phyloP scores from a whole-genome alignment of 768 basidiomycete genomes.

The Dioszegia aurantiaca region DNA sequence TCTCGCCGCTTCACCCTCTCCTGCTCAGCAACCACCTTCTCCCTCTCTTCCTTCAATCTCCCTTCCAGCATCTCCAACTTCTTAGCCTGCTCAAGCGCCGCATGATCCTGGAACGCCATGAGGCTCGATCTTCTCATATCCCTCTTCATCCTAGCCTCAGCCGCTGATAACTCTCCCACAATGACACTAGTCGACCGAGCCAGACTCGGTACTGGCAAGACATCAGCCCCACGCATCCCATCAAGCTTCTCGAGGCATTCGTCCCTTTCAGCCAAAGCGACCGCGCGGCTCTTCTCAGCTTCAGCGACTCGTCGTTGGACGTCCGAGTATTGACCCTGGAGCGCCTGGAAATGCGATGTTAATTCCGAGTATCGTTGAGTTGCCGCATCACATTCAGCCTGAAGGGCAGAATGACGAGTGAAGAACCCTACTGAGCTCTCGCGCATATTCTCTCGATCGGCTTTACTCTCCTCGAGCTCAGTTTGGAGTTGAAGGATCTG shows the following conservation, averaged over 20 bases:
- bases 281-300: not conserved
- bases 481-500: constrained; percentile 10
- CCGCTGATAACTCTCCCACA: not conserved
- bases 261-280: constrained; percentile 9
- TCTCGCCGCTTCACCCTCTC: constrained; percentile 9
- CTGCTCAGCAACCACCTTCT: constrained; percentile 4
- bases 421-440: constrained; percentile 8
- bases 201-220: not conserved
- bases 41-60: constrained; percentile 10
- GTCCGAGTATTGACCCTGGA: constrained; percentile 2
- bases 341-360: constrained; percentile 3
- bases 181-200: not conserved
- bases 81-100: constrained; percentile 7
- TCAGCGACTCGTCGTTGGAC: not conserved
- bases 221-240: not conserved
- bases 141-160: not conserved
- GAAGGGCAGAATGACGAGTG: constrained; percentile 1
- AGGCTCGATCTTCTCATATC: constrained; percentile 3
- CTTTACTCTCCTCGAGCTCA: constrained; percentile 7
- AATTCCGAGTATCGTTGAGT: not conserved
- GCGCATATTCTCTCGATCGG: constrained; percentile 9
- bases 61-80: constrained; percentile 10
- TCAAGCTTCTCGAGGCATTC: constrained; percentile 12
- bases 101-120: constrained; percentile 11
- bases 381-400: not conserved